Conservation (phyloP, 768 basidiomycete genomes). For the Mycena leptocephala region DNA sequence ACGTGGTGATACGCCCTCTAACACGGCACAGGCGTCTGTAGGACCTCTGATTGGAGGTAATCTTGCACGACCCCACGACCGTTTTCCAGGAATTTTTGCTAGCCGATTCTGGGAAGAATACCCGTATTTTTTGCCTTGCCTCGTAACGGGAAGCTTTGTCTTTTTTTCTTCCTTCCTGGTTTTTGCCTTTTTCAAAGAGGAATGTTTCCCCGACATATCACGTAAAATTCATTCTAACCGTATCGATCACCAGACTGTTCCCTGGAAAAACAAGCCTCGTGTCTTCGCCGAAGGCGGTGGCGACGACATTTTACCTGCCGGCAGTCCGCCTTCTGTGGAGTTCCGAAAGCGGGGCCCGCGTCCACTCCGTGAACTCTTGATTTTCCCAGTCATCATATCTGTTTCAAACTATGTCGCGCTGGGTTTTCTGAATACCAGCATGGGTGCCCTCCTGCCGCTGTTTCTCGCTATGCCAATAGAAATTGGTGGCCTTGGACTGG, state of each 20-base stretch:
- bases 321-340: slow-evolving; percentile 8
- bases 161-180: slow-evolving; percentile 53
- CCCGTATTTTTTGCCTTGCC: slow-evolving; percentile 85
- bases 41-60: slow-evolving; percentile 81
- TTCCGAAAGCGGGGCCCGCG: slow-evolving; percentile 44
- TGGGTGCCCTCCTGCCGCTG: slow-evolving; percentile 72
- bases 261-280: slow-evolving; percentile 26
- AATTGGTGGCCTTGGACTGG: slow-evolving; percentile 80
- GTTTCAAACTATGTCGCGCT: slow-evolving; percentile 54
- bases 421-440: slow-evolving; percentile 16
- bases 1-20: slow-evolving; percentile 46
- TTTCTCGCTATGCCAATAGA: slow-evolving; percentile 80
- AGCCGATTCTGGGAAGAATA: slow-evolving; percentile 73
- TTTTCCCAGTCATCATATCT: slow-evolving; percentile 52
- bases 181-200: slow-evolving; percentile 62
- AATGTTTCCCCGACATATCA: slow-evolving; percentile 33
- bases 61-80: slow-evolving; percentile 77
- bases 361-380: slow-evolving; percentile 56
- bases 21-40: slow-evolving; percentile 37
- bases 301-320: not conserved
- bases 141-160: slow-evolving; percentile 55
- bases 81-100: slow-evolving; percentile 73
- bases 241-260: slow-evolving; percentile 45
- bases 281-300: slow-evolving; percentile 10
- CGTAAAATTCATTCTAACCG: not conserved